A percentile compares a stretch with the other conserved stretches of the same genome.
Evolutionary conservation across 2,329 filamentous ascomycete genomes (phyloP).

Genomic region (Fusarium sp.): DNA sequence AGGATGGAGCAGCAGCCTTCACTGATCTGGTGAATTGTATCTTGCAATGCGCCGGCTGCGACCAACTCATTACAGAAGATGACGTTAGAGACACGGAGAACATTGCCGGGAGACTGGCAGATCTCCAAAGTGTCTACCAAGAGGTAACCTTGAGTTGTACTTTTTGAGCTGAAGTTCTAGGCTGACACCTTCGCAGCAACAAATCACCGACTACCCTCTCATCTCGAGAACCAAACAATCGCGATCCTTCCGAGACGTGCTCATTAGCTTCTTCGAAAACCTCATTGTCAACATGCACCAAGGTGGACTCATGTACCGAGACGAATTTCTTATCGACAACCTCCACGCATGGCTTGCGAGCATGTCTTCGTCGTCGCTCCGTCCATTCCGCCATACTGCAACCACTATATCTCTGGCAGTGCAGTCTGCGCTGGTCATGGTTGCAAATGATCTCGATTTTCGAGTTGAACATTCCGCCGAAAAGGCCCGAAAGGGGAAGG

Average conservation of each 20-base stretch:
- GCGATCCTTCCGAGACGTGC: conserved; percentile 79
- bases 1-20: conserved; percentile 66
- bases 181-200: conserved; percentile 64
- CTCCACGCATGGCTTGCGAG: conserved; percentile 89
- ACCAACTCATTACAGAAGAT: conserved; percentile 80
- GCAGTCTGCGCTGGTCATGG: conserved; percentile 79
- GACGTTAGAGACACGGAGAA: conserved; percentile 94
- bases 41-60: conserved; percentile 81
- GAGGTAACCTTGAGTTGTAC: conserved; percentile 62
- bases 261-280: conserved; percentile 83
- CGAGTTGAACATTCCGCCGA: conserved; percentile 80
- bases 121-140: conserved; percentile 91
- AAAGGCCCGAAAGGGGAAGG: conserved; percentile 81
- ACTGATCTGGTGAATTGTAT: conserved; percentile 76
- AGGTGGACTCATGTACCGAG: conserved; percentile 83
- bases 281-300: conserved; percentile 84
- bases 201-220: conserved; percentile 91
- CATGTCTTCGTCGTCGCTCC: conserved; percentile 88
- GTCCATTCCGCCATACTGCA: conserved; percentile 94
- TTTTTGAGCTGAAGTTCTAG: neutral
- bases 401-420: conserved; percentile 87
- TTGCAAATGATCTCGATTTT: conserved; percentile 77
- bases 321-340: conserved; percentile 84
- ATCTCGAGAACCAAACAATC: conserved; percentile 84
- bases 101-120: conserved; percentile 79